Percentiles rank a stretch among this genome's conserved stretches.
Conservation (phyloP, 2,329 filamentous ascomycete species). For the Daldinia eschscholtzii region DNA sequence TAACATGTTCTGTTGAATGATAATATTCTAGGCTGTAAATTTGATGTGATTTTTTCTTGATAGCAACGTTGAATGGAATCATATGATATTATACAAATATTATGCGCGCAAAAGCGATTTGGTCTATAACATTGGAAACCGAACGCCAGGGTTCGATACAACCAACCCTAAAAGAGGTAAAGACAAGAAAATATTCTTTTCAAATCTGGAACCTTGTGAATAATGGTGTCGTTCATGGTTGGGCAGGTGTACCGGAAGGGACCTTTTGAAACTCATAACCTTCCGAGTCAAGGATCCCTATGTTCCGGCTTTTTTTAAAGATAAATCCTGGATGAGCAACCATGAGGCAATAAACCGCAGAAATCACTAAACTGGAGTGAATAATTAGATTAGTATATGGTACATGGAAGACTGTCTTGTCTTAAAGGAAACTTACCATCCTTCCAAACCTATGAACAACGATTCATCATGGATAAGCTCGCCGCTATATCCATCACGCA, state of each 20-base stretch:
- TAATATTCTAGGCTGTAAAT: background rate
- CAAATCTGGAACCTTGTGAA: background rate
- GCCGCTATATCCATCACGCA: constrained; percentile 68
- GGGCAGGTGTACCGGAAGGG: background rate
- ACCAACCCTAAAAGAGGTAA: no score
- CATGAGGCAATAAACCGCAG: constrained; percentile 36
- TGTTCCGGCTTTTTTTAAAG: constrained; percentile 2
- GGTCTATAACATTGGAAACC: background rate
- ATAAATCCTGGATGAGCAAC: constrained; percentile 33
- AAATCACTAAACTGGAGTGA: background rate
- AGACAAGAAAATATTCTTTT: no score
- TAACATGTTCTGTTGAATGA: background rate
- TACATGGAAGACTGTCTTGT: constrained; percentile 12
- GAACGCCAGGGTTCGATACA: background rate
- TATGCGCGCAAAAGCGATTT: background rate
- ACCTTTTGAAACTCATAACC: constrained; percentile 9
- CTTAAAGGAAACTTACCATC: constrained; percentile 42
- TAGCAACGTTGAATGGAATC: background rate
- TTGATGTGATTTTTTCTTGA: constrained; percentile 1
- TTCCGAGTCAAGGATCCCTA: background rate
- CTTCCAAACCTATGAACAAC: constrained; percentile 64
- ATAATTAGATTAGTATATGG: constrained; percentile 24
- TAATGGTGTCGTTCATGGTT: background rate
- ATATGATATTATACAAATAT: background rate
- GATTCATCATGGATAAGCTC: constrained; percentile 61